phyloP scores from a whole-genome alignment of 768 basidiomycete genomes.

The Cystofilobasidium capitatum region DNA sequence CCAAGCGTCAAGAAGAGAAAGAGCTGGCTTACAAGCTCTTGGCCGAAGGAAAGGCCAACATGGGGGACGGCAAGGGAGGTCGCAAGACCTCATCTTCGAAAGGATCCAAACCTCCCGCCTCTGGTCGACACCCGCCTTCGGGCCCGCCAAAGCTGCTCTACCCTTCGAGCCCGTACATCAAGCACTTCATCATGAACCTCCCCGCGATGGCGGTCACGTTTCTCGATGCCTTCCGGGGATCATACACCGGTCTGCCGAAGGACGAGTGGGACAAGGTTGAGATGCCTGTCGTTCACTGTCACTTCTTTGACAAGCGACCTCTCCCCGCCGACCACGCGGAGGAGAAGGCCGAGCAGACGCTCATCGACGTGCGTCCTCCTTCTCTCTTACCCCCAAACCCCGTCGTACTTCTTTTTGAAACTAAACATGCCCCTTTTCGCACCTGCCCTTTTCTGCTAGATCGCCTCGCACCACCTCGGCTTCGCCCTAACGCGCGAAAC shows the following conservation, averaged over 20 bases:
- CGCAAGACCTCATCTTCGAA: no score
- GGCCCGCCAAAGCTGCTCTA: not conserved
- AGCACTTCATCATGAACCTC: conserved; percentile 96
- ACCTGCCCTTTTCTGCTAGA: not conserved
- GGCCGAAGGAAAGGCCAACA: not conserved
- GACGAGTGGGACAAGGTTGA: conserved; percentile 46
- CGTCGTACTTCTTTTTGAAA: not conserved
- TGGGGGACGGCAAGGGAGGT: not conserved
- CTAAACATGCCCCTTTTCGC: not conserved
- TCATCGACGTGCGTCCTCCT: not conserved
- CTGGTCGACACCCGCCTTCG: not conserved
- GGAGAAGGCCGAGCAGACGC: conserved; percentile 49
- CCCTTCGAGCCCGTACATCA: conserved; percentile 43
- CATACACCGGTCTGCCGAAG: conserved; percentile 46
- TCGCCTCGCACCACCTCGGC: conserved; percentile 44
- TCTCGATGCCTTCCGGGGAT: conserved; percentile 75
- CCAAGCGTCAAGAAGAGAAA: not conserved
- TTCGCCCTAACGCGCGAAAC: conserved; percentile 38
- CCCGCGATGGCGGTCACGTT: conserved; percentile 82
- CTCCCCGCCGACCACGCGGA: conserved; percentile 50
- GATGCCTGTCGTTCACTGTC: conserved; percentile 88
- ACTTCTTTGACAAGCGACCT: conserved; percentile 74
- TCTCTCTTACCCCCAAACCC: not conserved
- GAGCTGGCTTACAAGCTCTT: no score
- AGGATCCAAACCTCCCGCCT: no score